Evolutionary conservation across 148 eudicot genomes (phyloP).

Genomic region (Amaranthus hypochondriacus): DNA sequence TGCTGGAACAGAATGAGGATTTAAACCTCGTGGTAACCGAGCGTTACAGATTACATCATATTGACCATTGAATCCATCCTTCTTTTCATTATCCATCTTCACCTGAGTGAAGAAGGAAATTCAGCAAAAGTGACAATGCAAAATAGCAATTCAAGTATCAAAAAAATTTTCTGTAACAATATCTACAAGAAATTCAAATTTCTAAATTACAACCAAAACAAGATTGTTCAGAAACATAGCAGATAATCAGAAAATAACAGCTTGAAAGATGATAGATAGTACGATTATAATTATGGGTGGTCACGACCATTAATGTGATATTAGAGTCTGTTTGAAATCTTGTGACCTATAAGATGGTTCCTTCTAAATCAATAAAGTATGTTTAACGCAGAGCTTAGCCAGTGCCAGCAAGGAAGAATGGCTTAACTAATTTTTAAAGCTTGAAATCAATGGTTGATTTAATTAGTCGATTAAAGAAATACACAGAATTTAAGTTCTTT

Average conservation of each 20-base stretch:
- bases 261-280: too few relatives aligned
- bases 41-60: slow-evolving; percentile 95
- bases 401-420: too few relatives aligned
- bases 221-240: neutral
- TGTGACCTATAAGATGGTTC: too few relatives aligned
- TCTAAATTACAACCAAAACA: neutral
- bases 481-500: too few relatives aligned
- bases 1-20: slow-evolving; percentile 96
- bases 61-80: slow-evolving; percentile 62
- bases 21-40: slow-evolving; percentile 87
- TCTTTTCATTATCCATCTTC: slow-evolving; percentile 50
- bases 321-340: too few relatives aligned
- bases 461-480: too few relatives aligned
- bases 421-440: too few relatives aligned
- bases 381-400: too few relatives aligned
- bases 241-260: neutral
- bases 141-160: neutral
- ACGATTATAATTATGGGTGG: too few relatives aligned
- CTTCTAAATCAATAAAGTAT: too few relatives aligned
- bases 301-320: too few relatives aligned
- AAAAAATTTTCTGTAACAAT: neutral
- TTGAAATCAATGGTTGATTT: too few relatives aligned
- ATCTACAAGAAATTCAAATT: neutral
- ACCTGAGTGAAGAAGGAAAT: slow-evolving; percentile 42
- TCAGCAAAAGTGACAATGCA: neutral